Conservation (phyloP, 148 eudicot species). For the Chenopodium berlandieri region DNA sequence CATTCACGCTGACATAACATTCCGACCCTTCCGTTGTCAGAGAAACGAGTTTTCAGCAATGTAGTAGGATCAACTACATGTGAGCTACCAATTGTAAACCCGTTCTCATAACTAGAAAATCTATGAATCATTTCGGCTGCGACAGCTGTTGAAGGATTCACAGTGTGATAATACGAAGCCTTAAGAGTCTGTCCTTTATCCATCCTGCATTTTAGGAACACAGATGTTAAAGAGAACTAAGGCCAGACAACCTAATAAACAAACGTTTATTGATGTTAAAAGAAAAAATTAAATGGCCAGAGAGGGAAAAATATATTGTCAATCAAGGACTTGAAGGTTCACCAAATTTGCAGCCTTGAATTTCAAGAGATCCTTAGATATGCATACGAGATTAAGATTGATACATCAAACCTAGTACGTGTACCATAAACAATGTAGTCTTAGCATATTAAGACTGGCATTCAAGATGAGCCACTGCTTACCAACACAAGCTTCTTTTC, state of each 20-base stretch:
- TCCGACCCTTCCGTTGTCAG: constrained; percentile 61
- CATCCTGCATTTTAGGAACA: constrained; percentile 41
- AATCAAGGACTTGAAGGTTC: background rate
- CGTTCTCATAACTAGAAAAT: constrained; percentile 54
- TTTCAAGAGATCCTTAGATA: background rate
- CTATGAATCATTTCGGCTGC: constrained; percentile 91
- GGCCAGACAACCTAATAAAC: no score
- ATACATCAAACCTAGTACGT: background rate
- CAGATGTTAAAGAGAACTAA: background rate
- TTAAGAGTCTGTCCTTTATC: constrained; percentile 82
- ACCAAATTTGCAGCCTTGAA: background rate
- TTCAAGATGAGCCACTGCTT: background rate
- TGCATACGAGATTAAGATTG: background rate
- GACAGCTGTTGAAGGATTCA: constrained; percentile 62
- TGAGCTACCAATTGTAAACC: constrained; percentile 71
- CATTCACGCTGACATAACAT: constrained; percentile 79
- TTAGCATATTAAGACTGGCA: background rate
- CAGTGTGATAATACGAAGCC: constrained; percentile 76
- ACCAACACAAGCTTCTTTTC: background rate
- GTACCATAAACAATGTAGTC: background rate
- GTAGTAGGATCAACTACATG: constrained; percentile 55
- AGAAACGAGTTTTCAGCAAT: constrained; percentile 57
- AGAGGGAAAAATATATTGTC: background rate
- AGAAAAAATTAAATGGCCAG: background rate
- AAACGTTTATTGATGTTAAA: background rate